Conservation (phyloP, 768 basidiomycete species). For the Clitopilus hobsonii region DNA sequence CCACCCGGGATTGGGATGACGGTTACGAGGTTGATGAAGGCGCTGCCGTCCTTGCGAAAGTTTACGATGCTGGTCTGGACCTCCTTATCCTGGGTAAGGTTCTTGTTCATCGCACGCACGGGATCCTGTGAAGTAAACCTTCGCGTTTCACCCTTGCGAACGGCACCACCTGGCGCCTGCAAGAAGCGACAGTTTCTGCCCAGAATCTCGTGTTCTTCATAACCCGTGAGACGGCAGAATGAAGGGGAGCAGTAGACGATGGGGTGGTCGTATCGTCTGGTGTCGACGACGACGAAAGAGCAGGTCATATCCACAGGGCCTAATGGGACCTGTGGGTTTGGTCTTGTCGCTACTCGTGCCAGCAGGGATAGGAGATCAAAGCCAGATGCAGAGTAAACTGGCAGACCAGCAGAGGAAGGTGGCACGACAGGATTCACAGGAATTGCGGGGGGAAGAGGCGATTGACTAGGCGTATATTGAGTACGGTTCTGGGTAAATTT, state of each 20-base stretch:
- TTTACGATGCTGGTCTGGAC: slow-evolving; percentile 87
- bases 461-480: neutral
- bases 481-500: neutral
- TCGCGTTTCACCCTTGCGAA: slow-evolving; percentile 33
- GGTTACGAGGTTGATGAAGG: slow-evolving; percentile 91
- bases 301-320: slow-evolving; percentile 93
- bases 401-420: slow-evolving; percentile 34
- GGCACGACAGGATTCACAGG: slow-evolving; percentile 6
- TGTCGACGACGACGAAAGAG: slow-evolving; percentile 89
- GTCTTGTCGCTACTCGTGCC: slow-evolving; percentile 68
- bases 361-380: slow-evolving; percentile 87
- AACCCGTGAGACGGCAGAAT: slow-evolving; percentile 77
- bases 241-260: slow-evolving; percentile 89
- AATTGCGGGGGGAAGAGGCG: slow-evolving; percentile 1
- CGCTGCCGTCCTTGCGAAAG: slow-evolving; percentile 76
- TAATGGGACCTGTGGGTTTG: slow-evolving; percentile 68
- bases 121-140: slow-evolving; percentile 65
- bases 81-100: slow-evolving; percentile 72
- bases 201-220: slow-evolving; percentile 68
- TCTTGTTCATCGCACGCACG: slow-evolving; percentile 56
- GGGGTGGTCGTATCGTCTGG: slow-evolving; percentile 73
- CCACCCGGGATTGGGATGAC: slow-evolving; percentile 83
- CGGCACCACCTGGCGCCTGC: slow-evolving; percentile 63
- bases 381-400: slow-evolving; percentile 86
- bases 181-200: slow-evolving; percentile 91